phyloP scores from a whole-genome alignment of 2,329 filamentous ascomycete species.

The Metarhizium humberi region DNA sequence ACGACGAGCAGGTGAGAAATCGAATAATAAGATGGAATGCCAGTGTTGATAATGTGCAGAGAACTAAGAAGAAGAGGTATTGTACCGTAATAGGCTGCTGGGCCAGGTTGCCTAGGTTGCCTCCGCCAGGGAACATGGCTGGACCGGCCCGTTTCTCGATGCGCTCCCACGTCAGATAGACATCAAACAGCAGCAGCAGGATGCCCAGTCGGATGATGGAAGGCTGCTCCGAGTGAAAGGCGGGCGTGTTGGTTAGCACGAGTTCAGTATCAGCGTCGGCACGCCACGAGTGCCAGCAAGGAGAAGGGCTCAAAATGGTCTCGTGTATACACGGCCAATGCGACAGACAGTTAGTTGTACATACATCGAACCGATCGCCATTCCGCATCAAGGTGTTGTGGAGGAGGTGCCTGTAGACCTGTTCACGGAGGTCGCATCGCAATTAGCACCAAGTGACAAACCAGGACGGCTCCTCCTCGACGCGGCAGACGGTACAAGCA shows the following conservation, averaged over 20 bases:
- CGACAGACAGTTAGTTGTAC: slow-evolving; percentile 15
- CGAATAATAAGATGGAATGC: slow-evolving; percentile 87
- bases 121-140: slow-evolving; percentile 28
- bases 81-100: slow-evolving; percentile 67
- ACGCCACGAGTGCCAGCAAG: no score
- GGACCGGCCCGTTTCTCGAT: slow-evolving; percentile 74
- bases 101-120: slow-evolving; percentile 48
- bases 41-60: slow-evolving; percentile 73
- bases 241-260: background rate
- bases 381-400: slow-evolving; percentile 82
- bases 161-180: slow-evolving; percentile 95
- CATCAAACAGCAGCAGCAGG: slow-evolving; percentile 89
- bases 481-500: background rate
- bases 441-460: background rate
- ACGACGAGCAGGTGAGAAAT: slow-evolving; percentile 57
- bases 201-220: slow-evolving; percentile 85
- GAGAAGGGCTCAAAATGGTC: background rate
- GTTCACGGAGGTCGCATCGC: background rate
- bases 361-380: slow-evolving; percentile 58
- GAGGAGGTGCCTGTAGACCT: slow-evolving; percentile 91
- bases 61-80: slow-evolving; percentile 73
- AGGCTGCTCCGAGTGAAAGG: slow-evolving; percentile 42
- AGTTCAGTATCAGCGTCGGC: no score
- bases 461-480: no score
- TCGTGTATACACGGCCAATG: background rate